These are phyloP conservation scores for Dipteronia dyeriana DNA, from an alignment of 345 rosid species.

Conservation along the genomic window DNA sequence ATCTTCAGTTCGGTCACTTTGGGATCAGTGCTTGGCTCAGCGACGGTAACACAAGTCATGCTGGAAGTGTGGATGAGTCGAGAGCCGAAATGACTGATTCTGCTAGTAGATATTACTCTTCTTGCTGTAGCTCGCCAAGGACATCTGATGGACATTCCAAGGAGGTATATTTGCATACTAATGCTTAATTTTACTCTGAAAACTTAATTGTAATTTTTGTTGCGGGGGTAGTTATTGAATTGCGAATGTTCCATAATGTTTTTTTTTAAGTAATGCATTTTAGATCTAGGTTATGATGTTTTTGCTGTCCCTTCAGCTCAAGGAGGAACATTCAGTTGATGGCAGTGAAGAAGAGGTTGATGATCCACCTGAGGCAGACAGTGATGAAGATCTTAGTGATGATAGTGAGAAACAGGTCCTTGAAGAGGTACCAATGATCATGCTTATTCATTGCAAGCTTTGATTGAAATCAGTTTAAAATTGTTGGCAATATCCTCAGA, in stretches of 20 bases:
- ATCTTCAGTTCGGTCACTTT: constrained; percentile 92
- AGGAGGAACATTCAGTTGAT: constrained; percentile 87
- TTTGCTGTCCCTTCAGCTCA: constrained; percentile 49
- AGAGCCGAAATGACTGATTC: constrained; percentile 77
- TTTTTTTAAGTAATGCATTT: neutral
- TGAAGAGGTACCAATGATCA: constrained; percentile 60
- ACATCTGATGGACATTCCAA: constrained; percentile 80
- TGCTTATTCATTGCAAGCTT: neutral
- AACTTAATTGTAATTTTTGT: neutral
- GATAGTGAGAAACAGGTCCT: constrained; percentile 51
- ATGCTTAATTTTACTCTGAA: neutral
- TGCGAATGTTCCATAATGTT: neutral
- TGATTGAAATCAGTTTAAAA: neutral
- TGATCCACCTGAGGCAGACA: constrained; percentile 79
- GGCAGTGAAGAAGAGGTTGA: constrained; percentile 98
- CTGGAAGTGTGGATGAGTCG: constrained; percentile 88
- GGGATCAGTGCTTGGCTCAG: constrained; percentile 99
- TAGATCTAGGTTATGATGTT: constrained; percentile 6
- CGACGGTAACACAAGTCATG: constrained; percentile 89
- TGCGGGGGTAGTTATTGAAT: neutral
- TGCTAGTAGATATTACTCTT: constrained; percentile 79
- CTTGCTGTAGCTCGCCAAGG: constrained; percentile 98
- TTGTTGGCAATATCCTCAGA: neutral
- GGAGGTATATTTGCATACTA: constrained; percentile 57
- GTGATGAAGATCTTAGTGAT: constrained; percentile 84